phyloP scores from a whole-genome alignment of 441 rosid genomes.

The Erysimum pusillum region DNA sequence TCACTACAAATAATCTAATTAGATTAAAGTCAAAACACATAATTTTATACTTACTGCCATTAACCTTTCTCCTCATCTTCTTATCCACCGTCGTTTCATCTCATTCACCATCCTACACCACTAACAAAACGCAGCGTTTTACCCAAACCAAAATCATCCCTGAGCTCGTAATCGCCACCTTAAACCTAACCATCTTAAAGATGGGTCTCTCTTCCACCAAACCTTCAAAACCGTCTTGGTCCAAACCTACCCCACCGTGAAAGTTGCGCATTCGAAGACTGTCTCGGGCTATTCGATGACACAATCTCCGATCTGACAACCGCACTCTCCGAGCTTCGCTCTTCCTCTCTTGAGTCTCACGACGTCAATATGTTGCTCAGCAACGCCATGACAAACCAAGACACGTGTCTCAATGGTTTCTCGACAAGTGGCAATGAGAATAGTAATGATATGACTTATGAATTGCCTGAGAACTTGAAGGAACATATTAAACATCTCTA shows the following conservation, averaged over 20 bases:
- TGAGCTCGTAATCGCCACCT: conserved; percentile 56
- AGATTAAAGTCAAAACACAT: conserved; percentile 29
- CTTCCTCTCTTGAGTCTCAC: conserved; percentile 34
- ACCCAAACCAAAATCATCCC: conserved; percentile 50
- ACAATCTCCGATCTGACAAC: conserved; percentile 51
- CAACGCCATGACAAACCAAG: conserved; percentile 68
- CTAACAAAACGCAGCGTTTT: conserved; percentile 42
- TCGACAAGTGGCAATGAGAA: conserved; percentile 34
- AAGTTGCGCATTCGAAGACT: conserved; percentile 55
- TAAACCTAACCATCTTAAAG: conserved; percentile 62
- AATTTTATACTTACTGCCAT: conserved; percentile 8
- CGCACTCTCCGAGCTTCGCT: conserved; percentile 49
- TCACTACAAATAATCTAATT: background rate
- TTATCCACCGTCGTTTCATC: conserved; percentile 56
- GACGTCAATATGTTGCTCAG: conserved; percentile 60
- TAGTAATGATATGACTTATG: background rate
- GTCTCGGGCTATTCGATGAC: conserved; percentile 57
- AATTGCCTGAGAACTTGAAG: conserved; percentile 43
- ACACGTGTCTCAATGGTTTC: conserved; percentile 77
- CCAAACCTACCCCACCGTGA: conserved; percentile 45
- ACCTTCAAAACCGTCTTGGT: conserved; percentile 36
- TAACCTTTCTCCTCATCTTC: conserved; percentile 44
- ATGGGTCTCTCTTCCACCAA: conserved; percentile 53
- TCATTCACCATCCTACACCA: conserved; percentile 53
- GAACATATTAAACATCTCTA: conserved; percentile 54